Base-by-base conservation (phyloP, 2,329 filamentous ascomycete species). In the Diaporthe vexans region DNA sequence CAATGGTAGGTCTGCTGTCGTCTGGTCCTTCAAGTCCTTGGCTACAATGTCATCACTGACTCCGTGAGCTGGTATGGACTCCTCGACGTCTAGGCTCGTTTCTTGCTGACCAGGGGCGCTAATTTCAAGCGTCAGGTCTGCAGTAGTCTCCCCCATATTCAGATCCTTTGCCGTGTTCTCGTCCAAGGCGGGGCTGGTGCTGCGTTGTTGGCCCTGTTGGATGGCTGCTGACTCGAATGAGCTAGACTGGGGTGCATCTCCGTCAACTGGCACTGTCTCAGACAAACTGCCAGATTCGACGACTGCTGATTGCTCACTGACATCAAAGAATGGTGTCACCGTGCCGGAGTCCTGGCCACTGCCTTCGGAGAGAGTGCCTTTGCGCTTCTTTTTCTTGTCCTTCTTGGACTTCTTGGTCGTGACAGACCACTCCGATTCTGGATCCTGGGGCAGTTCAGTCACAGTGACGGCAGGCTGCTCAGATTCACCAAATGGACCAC, bases 321-420 rank as follows among this genome's bases (percentile, higher is more conserved):
- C 40, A 46, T 71, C 67, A 63, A 58, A 40, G 26, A 58, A 59
- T 17, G 68, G 74, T 24, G 58, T 75, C 4, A 17, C 48, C 11
- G 65, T n/a, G 48, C 54, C 75, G 26, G 57, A 73, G 11, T 11
- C 35, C 37, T 69, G 51, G 19, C 58, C 61, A 19, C 71, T 70
- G 10, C 61, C 70, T 10, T 69, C 71, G 43, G 73, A 75, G 19
- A 72, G 19, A 8, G 61, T 57, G 57, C 43, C 68, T 51, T 71
- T 73, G 57, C 74, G 73, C 67, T 71, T 76, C 67, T 76, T 76
- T 56, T 77, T 77, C 75, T 79, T 80, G 73, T 78, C 77, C 52
- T 83, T 83, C 76, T 84, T 83, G 56, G 81, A 80, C 75, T 83
- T 85, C 76, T 82, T 83, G 46, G 74, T 76, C 7, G 73, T 73